Percentiles rank a stretch among this genome's conserved stretches.
phyloP scores from a whole-genome alignment of 768 basidiomycete genomes.

The Cystobasidium ongulense region DNA sequence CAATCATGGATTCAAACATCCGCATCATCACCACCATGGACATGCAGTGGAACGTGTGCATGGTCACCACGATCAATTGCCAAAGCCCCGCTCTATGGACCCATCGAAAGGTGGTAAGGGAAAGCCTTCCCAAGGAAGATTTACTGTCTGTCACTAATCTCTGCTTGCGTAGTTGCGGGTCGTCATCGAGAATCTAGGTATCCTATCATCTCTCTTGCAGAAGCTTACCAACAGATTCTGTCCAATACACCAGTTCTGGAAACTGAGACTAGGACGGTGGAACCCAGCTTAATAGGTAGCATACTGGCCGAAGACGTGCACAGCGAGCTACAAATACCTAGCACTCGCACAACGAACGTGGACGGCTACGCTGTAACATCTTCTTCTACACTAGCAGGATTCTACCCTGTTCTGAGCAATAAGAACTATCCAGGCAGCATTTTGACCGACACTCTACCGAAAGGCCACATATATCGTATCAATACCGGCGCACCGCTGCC shows the following conservation, averaged over 20 bases:
- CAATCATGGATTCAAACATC: background rate
- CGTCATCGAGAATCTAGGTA: constrained; percentile 72
- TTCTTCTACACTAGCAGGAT: background rate
- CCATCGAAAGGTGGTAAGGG: constrained; percentile 58
- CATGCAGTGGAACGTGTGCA: constrained; percentile 33
- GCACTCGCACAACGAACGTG: constrained; percentile 64
- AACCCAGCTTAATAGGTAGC: constrained; percentile 55
- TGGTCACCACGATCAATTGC: constrained; percentile 41
- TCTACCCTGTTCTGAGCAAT: constrained; percentile 31
- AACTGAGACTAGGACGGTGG: constrained; percentile 44
- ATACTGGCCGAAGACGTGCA: constrained; percentile 68
- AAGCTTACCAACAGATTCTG: constrained; percentile 57
- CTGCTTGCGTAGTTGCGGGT: constrained; percentile 52
- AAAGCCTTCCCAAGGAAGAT: no score
- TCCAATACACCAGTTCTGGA: constrained; percentile 44
- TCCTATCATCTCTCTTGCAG: constrained; percentile 59
- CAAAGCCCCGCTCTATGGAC: constrained; percentile 62
- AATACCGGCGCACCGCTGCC: constrained; percentile 82
- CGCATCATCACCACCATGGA: constrained; percentile 30
- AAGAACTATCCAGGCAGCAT: constrained; percentile 7
- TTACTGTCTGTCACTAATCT: background rate
- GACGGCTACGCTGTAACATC: constrained; percentile 74
- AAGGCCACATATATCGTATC: constrained; percentile 58
- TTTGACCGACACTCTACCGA: constrained; percentile 46
- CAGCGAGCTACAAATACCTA: constrained; percentile 60